These are phyloP conservation scores for Mikania micrantha DNA, from an alignment of 129 eudicot species.

Conservation along the genomic window DNA sequence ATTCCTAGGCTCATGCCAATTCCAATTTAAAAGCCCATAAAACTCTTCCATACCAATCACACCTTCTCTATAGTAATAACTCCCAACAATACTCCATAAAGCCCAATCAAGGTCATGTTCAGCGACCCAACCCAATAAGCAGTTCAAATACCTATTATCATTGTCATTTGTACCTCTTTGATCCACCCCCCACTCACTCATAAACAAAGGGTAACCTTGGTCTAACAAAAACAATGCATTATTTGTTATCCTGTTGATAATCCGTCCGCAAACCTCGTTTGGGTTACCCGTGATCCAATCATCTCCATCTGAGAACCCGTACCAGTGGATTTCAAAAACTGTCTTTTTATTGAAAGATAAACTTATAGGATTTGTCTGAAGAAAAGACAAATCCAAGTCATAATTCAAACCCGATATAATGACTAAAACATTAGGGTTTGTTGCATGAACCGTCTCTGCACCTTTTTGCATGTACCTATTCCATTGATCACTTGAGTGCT, in stretches of 20 bases:
- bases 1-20: conserved; percentile 59
- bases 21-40: conserved; percentile 60
- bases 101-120: conserved; percentile 83
- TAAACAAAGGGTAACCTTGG: conserved; percentile 78
- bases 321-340: conserved; percentile 78
- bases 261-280: conserved; percentile 64
- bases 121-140: conserved; percentile 73
- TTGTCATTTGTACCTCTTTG: conserved; percentile 64
- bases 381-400: conserved; percentile 57
- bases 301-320: conserved; percentile 55
- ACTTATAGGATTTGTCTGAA: conserved; percentile 25
- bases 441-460: conserved; percentile 73
- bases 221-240: conserved; percentile 53
- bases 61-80: conserved; percentile 72
- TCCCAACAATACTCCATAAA: conserved; percentile 66
- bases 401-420: conserved; percentile 68
- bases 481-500: background rate
- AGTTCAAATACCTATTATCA: conserved; percentile 69
- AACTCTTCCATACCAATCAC: conserved; percentile 48
- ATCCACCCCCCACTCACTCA: conserved; percentile 84
- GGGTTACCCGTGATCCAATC: conserved; percentile 57
- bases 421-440: conserved; percentile 56
- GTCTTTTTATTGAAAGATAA: conserved; percentile 48
- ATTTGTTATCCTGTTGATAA: conserved; percentile 23
- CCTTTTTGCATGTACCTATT: conserved; percentile 74